A percentile compares a stretch with the other conserved stretches of the same genome.
These are phyloP conservation scores for Cadophora luteo-olivacea DNA, from an alignment of 2,329 filamentous ascomycete species.

Conservation along the genomic window DNA sequence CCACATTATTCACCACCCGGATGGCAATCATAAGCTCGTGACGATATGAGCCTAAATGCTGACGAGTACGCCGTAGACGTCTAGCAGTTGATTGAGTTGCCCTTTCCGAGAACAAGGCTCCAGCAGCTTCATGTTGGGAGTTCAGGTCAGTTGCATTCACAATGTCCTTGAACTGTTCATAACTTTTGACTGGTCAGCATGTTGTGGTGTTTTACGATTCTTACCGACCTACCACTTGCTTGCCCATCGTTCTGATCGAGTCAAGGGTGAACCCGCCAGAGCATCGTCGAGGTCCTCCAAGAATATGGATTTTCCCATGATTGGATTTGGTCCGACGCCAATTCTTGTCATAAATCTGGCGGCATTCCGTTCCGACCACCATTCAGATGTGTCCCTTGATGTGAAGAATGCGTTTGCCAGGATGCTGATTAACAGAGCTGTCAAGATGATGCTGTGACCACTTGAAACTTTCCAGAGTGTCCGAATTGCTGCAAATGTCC, in stretches of 20 bases:
- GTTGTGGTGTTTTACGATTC: background rate
- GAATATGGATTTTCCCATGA: conserved; percentile 88
- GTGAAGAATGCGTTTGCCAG: conserved; percentile 78
- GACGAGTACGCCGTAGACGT: conserved; percentile 78
- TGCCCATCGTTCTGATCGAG: conserved; percentile 41
- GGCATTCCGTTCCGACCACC: conserved; percentile 87
- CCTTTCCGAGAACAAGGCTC: conserved; percentile 53
- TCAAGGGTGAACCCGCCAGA: conserved; percentile 37
- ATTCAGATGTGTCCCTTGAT: conserved; percentile 74
- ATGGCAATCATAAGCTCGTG: conserved; percentile 92
- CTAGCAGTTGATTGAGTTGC: conserved; percentile 60
- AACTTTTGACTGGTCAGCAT: conserved; percentile 49
- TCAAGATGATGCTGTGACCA: conserved; percentile 77
- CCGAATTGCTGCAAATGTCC: conserved; percentile 70
- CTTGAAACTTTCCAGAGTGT: conserved; percentile 72
- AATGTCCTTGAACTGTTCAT: conserved; percentile 66
- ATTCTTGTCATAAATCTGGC: conserved; percentile 81
- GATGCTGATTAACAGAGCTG: conserved; percentile 71
- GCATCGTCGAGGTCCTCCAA: conserved; percentile 79
- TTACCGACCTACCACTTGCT: conserved; percentile 56
- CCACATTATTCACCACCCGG: conserved; percentile 86
- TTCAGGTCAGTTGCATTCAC: conserved; percentile 64
- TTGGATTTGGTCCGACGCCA: conserved; percentile 77
- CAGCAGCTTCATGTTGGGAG: conserved; percentile 60
- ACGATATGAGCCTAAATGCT: conserved; percentile 81